Percentiles rank a stretch among this genome's conserved stretches.
phyloP scores from a whole-genome alignment of 305 asterid species.

The Rubia occidens region DNA sequence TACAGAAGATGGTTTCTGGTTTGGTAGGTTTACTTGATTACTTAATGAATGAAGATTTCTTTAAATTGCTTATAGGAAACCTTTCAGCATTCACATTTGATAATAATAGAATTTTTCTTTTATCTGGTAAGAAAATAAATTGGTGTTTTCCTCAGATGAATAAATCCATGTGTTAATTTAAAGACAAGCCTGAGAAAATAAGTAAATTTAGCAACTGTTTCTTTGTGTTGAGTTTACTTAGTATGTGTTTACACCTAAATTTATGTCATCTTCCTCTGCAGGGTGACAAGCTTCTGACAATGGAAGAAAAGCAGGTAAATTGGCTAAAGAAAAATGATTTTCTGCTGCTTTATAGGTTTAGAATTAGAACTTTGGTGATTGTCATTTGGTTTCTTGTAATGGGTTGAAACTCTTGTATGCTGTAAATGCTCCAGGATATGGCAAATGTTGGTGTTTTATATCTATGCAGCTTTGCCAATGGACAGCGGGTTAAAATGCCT shows the following conservation, averaged over 20 bases:
- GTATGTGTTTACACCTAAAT: neutral
- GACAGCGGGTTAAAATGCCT: constrained; percentile 51
- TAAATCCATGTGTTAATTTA: neutral
- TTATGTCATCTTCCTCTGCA: constrained; percentile 28
- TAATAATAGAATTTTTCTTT: neutral
- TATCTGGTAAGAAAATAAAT: neutral
- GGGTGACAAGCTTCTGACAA: constrained; percentile 63
- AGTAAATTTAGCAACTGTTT: neutral
- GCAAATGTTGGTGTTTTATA: constrained; percentile 74
- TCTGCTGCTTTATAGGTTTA: neutral
- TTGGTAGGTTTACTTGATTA: constrained; percentile 44
- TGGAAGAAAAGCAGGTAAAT: constrained; percentile 74
- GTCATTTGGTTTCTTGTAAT: neutral
- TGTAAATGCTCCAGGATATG: constrained; percentile 40
- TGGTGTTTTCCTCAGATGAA: neutral
- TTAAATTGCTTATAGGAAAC: neutral
- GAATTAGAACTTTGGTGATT: neutral
- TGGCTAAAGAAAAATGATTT: constrained; percentile 2
- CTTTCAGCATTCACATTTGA: neutral
- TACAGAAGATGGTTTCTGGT: constrained; percentile 61
- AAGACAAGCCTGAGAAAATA: neutral
- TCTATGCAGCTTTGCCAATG: constrained; percentile 47
- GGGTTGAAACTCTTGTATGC: neutral
- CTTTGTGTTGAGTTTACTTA: neutral
- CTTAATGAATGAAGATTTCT: neutral